These are phyloP conservation scores for Candida xyloterini DNA, from an alignment of 805 yeast genomes.

Conservation along the genomic window DNA sequence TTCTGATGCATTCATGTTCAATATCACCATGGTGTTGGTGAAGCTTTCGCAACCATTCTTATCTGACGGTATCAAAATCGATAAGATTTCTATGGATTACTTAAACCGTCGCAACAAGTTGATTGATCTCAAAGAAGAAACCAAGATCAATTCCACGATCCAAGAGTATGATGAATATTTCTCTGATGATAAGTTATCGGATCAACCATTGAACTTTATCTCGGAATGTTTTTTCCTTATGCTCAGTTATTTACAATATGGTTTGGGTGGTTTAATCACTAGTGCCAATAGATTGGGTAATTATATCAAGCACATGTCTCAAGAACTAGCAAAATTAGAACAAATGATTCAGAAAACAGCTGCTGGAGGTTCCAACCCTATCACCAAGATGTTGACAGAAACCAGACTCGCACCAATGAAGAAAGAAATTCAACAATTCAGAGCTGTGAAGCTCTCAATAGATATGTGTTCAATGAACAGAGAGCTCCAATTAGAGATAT, in stretches of 20 bases:
- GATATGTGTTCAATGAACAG: slow-evolving; percentile 60
- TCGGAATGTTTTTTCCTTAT: slow-evolving; percentile 84
- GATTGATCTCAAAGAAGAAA: slow-evolving; percentile 72
- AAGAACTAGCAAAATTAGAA: slow-evolving; percentile 53
- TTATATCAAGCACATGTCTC: slow-evolving; percentile 46
- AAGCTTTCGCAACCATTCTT: slow-evolving; percentile 82
- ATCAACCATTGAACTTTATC: slow-evolving; percentile 63
- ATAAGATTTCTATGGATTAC: slow-evolving; percentile 72
- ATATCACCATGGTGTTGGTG: slow-evolving; percentile 63
- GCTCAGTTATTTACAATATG: slow-evolving; percentile 79
- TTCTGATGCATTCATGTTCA: slow-evolving; percentile 78
- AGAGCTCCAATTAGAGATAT: slow-evolving; percentile 58
- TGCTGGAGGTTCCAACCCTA: slow-evolving; percentile 23
- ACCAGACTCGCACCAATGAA: slow-evolving; percentile 31
- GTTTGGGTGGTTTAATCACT: slow-evolving; percentile 74
- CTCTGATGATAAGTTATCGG: slow-evolving; percentile 31
- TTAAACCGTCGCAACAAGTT: slow-evolving; percentile 49
- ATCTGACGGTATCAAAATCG: slow-evolving; percentile 60
- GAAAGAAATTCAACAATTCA: slow-evolving; percentile 35
- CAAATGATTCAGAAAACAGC: slow-evolving; percentile 29
- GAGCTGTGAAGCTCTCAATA: slow-evolving; percentile 53
- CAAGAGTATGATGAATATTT: slow-evolving; percentile 64
- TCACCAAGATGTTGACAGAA: slow-evolving; percentile 28
- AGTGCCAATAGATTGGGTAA: slow-evolving; percentile 53
- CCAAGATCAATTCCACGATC: slow-evolving; percentile 74